Percentiles rank a stretch among this genome's conserved stretches.
Conservation (phyloP, 805 yeast genomes). For the Yarrowia sp. region DNA sequence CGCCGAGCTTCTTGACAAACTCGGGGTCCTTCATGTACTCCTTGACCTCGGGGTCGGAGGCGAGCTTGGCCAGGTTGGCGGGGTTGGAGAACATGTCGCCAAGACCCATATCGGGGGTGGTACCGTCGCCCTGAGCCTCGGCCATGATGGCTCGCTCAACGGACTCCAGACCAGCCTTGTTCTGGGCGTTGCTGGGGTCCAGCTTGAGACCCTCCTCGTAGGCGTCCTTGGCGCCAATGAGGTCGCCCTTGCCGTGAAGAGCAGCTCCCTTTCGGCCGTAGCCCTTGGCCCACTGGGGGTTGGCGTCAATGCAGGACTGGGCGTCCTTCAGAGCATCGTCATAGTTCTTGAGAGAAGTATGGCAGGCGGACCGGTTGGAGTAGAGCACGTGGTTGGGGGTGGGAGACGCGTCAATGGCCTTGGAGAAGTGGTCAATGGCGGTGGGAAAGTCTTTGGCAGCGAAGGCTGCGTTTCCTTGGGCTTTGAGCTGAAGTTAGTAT, state of each 20-base stretch:
- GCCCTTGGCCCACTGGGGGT: slow-evolving; percentile 93
- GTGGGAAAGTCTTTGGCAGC: slow-evolving; percentile 80
- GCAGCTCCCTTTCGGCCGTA: slow-evolving; percentile 95
- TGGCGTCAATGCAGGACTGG: slow-evolving; percentile 77
- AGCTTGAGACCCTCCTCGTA: slow-evolving; percentile 82
- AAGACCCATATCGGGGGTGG: slow-evolving; percentile 74
- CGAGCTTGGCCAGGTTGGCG: slow-evolving; percentile 72
- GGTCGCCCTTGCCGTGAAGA: slow-evolving; percentile 79
- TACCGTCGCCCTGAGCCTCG: slow-evolving; percentile 55
- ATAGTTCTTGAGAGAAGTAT: slow-evolving; percentile 79
- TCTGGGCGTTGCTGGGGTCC: slow-evolving; percentile 84
- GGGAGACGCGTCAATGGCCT: slow-evolving; percentile 85
- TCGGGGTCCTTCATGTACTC: slow-evolving; percentile 87
- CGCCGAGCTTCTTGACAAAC: slow-evolving; percentile 70
- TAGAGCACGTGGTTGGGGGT: slow-evolving; percentile 89
- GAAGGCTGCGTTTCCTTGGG: slow-evolving; percentile 93
- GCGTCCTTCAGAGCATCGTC: slow-evolving; percentile 84
- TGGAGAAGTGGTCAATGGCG: slow-evolving; percentile 81
- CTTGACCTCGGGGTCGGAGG: slow-evolving; percentile 83
- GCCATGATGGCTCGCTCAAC: slow-evolving; percentile 67
- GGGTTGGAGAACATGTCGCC: slow-evolving; percentile 84
- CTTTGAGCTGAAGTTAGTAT: slow-evolving; percentile 60
- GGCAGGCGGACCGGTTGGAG: slow-evolving; percentile 93
- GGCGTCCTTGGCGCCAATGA: slow-evolving; percentile 72
- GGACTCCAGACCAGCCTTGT: slow-evolving; percentile 77